These are phyloP conservation scores for Globisporangium rhizosaccharum DNA, from an alignment of 352 stramenopile species.

Conservation along the genomic window DNA sequence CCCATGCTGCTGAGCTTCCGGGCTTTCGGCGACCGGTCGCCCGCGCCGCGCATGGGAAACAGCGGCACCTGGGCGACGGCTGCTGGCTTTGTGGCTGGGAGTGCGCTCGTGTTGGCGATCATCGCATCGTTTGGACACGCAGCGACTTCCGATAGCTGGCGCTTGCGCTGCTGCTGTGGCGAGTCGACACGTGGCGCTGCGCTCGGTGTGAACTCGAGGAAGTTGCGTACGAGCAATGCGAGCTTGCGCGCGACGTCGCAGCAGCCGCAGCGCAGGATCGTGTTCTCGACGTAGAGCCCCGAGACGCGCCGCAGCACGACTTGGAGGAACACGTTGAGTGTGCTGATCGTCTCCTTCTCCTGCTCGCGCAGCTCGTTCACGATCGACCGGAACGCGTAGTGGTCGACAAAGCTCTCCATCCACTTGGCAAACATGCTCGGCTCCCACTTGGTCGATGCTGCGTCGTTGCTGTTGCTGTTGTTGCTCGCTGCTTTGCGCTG, in stretches of 20 bases:
- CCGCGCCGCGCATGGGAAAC: constrained; percentile 22
- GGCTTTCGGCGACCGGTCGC: constrained; percentile 37
- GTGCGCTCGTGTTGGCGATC: constrained; percentile 16
- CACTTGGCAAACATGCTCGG: constrained; percentile 60
- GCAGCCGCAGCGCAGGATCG: constrained; percentile 45
- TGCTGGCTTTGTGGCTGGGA: not conserved
- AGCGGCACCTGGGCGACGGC: constrained; percentile 11
- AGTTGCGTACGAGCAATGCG: constrained; percentile 55
- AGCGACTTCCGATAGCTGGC: constrained; percentile 47
- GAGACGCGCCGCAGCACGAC: constrained; percentile 62
- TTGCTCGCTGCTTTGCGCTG: constrained; percentile 20
- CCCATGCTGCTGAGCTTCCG: constrained; percentile 52
- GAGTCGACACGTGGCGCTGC: constrained; percentile 4
- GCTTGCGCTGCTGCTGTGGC: constrained; percentile 30
- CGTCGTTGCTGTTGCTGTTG: constrained; percentile 17
- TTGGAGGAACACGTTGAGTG: constrained; percentile 69
- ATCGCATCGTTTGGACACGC: constrained; percentile 16
- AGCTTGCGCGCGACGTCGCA: constrained; percentile 48
- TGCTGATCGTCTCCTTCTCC: constrained; percentile 69
- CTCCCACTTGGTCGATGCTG: constrained; percentile 8
- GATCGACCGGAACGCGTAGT: constrained; percentile 64
- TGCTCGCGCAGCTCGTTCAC: constrained; percentile 51
- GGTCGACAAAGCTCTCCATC: constrained; percentile 68
- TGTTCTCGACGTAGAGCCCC: constrained; percentile 48
- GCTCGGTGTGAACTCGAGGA: constrained; percentile 41